Conservation (phyloP, 345 rosid species). For the Bruguiera sexangula region DNA sequence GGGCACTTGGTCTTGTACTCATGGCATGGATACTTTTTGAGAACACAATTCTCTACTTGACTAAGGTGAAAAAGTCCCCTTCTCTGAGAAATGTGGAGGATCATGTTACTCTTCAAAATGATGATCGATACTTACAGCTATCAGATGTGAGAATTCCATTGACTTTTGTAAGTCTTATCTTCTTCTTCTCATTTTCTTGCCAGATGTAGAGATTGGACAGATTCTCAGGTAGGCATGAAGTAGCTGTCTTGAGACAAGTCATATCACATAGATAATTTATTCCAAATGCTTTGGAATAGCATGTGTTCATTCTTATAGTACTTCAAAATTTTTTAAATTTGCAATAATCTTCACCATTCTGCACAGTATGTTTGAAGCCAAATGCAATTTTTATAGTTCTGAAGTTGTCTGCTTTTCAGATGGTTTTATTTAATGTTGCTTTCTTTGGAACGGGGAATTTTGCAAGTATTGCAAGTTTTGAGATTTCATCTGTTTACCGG, state of each 20-base stretch:
- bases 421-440: slow-evolving; percentile 90
- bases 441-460: slow-evolving; percentile 98
- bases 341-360: neutral
- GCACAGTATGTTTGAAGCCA: neutral
- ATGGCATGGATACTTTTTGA: slow-evolving; percentile 85
- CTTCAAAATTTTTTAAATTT: neutral
- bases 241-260: neutral
- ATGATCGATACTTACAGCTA: slow-evolving; percentile 66
- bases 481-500: slow-evolving; percentile 92
- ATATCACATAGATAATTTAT: no score
- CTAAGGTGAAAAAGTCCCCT: slow-evolving; percentile 35
- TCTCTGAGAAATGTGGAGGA: slow-evolving; percentile 38
- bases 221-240: neutral
- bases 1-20: slow-evolving; percentile 73
- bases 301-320: no score
- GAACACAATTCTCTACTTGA: slow-evolving; percentile 52
- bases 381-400: slow-evolving; percentile 11
- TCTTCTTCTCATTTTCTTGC: neutral
- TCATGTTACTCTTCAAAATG: slow-evolving; percentile 40
- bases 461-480: slow-evolving; percentile 98
- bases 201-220: no score
- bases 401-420: slow-evolving; percentile 40
- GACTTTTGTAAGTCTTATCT: slow-evolving; percentile 59
- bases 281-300: no score
- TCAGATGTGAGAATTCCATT: slow-evolving; percentile 84